Evolutionary conservation across 306 rosid genomes (phyloP).

Genomic region (Sindora glabra): DNA sequence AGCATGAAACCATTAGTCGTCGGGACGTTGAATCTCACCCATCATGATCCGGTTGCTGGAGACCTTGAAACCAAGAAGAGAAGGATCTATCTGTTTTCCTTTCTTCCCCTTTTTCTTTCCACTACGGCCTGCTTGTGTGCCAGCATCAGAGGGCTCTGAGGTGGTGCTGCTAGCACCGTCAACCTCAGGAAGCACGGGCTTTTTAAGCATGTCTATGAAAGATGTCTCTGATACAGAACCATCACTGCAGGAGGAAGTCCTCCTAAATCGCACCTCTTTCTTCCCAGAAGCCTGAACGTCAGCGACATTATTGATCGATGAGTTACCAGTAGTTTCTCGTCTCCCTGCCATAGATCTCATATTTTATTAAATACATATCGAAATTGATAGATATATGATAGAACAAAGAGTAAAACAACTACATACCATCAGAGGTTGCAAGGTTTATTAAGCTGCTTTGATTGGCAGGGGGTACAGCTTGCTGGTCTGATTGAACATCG

Average conservation of each 20-base stretch:
- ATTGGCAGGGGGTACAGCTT: slow-evolving; percentile 28
- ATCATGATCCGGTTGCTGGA: slow-evolving; percentile 67
- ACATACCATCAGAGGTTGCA: slow-evolving; percentile 32
- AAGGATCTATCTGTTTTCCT: slow-evolving; percentile 69
- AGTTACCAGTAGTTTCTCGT: slow-evolving; percentile 24
- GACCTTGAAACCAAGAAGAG: slow-evolving; percentile 70
- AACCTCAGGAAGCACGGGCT: slow-evolving; percentile 38
- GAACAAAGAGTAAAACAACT: background rate
- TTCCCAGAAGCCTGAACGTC: slow-evolving; percentile 42
- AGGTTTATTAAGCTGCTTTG: slow-evolving; percentile 24
- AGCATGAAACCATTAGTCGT: slow-evolving; percentile 30
- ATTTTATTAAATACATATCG: background rate
- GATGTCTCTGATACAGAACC: slow-evolving; percentile 55
- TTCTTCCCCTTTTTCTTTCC: slow-evolving; percentile 75
- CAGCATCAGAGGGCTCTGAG: slow-evolving; percentile 35
- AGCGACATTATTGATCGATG: slow-evolving; percentile 12
- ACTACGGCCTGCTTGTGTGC: slow-evolving; percentile 37
- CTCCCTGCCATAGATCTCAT: slow-evolving; percentile 23
- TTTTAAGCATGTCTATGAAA: slow-evolving; percentile 64
- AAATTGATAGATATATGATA: background rate
- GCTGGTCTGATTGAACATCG: slow-evolving; percentile 47
- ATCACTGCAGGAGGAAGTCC: slow-evolving; percentile 47
- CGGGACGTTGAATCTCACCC: slow-evolving; percentile 73
- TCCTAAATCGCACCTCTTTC: slow-evolving; percentile 41
- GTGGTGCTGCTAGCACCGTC: slow-evolving; percentile 29